Evolutionary conservation across 495 filamentous ascomycete species (phyloP).

Genomic region (Emericellopsis terricola): DNA sequence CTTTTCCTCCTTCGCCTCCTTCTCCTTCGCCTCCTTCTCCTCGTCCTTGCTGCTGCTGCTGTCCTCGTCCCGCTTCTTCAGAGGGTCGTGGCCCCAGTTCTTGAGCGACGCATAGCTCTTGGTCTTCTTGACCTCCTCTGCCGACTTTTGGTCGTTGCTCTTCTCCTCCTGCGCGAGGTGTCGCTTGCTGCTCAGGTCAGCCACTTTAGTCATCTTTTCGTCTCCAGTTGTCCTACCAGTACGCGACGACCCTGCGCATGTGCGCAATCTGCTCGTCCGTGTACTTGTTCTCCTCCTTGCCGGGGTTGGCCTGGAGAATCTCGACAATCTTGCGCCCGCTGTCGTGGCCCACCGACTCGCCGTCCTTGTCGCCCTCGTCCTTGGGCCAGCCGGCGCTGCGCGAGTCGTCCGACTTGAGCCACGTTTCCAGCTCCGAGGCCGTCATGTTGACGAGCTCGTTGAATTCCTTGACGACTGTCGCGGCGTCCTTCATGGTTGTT

Average conservation of each 20-base stretch:
- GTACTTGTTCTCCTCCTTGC: conserved; percentile 34
- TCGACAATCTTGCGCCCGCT: conserved; percentile 45
- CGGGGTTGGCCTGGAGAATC: conserved; percentile 42
- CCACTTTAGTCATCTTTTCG: background rate
- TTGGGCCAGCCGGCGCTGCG: conserved; percentile 37
- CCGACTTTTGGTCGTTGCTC: conserved; percentile 29
- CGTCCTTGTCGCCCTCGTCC: conserved; percentile 34
- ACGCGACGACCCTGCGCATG: conserved; percentile 44
- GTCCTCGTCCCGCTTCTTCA: conserved; percentile 17
- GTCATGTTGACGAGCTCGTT: conserved; percentile 54
- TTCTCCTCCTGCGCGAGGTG: conserved; percentile 46
- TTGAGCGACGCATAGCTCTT: conserved; percentile 43
- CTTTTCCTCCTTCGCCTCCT: background rate
- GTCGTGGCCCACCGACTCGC: conserved; percentile 48
- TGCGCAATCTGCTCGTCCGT: conserved; percentile 38
- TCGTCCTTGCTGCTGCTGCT: background rate
- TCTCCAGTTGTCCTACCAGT: conserved; percentile 5
- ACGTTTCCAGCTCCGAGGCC: conserved; percentile 37
- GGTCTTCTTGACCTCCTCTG: conserved; percentile 19
- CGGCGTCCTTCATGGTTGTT: conserved; percentile 7
- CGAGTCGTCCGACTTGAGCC: conserved; percentile 38
- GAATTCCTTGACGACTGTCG: conserved; percentile 26
- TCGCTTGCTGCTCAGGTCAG: conserved; percentile 33
- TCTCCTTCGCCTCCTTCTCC: background rate
- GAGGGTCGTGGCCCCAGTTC: conserved; percentile 51